phyloP scores from a whole-genome alignment of 2,329 filamentous ascomycete genomes.

The Fusarium nelsonii region DNA sequence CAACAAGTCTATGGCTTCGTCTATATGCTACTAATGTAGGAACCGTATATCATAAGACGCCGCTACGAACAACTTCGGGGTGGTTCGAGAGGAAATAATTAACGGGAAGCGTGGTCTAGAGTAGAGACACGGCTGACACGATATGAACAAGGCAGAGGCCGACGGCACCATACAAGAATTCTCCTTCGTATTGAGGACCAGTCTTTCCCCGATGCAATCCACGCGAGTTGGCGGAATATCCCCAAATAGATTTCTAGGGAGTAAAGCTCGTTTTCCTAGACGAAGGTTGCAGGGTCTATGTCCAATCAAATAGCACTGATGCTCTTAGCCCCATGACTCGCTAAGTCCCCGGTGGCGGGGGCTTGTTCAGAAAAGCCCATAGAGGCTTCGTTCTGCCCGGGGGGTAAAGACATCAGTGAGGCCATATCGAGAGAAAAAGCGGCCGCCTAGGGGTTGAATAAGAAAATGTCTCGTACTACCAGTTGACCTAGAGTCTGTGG shows the following conservation, averaged over 20 bases:
- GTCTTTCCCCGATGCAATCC: slow-evolving; percentile 47
- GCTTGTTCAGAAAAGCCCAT: slow-evolving; percentile 38
- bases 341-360: slow-evolving; percentile 45
- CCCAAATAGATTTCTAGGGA: slow-evolving; percentile 48
- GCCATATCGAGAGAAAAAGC: slow-evolving; percentile 42
- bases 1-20: slow-evolving; percentile 21
- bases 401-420: slow-evolving; percentile 44
- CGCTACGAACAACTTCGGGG: slow-evolving; percentile 41
- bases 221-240: slow-evolving; percentile 46
- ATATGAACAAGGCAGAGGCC: slow-evolving; percentile 41
- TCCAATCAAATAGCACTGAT: slow-evolving; percentile 43
- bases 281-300: slow-evolving; percentile 42
- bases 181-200: slow-evolving; percentile 46
- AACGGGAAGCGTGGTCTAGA: slow-evolving; percentile 39
- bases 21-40: slow-evolving; percentile 42
- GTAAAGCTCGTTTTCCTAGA: slow-evolving; percentile 49
- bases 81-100: slow-evolving; percentile 45
- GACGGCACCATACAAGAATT: slow-evolving; percentile 41
- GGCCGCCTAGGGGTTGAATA: slow-evolving; percentile 35
- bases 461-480: slow-evolving; percentile 16
- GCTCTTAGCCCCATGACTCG: slow-evolving; percentile 47
- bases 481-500: slow-evolving; percentile 22
- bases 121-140: slow-evolving; percentile 41
- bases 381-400: slow-evolving; percentile 31
- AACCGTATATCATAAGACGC: slow-evolving; percentile 44